Percentiles rank a stretch among this genome's conserved stretches.
phyloP scores from a whole-genome alignment of 2,329 filamentous ascomycete genomes.

The Pleochaeta shiraiana region DNA sequence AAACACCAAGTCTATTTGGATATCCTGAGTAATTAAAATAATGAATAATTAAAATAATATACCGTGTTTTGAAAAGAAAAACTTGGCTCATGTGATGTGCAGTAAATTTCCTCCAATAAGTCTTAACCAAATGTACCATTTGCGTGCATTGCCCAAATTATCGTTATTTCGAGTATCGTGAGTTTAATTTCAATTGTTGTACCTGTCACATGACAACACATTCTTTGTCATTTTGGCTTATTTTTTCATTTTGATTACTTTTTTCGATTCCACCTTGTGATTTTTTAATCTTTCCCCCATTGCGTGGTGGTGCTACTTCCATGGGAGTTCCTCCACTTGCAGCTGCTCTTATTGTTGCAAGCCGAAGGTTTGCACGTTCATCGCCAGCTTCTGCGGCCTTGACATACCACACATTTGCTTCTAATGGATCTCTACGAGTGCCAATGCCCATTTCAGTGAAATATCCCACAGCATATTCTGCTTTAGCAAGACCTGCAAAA shows the following conservation, averaged over 20 bases:
- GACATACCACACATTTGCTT: constrained; percentile 98
- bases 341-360: constrained; percentile 71
- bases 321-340: constrained; percentile 27
- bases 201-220: constrained; percentile 14
- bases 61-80: too few relatives aligned
- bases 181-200: too few relatives aligned
- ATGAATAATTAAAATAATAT: too few relatives aligned
- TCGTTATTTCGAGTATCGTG: too few relatives aligned
- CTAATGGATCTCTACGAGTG: constrained; percentile 78
- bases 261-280: constrained; percentile 10
- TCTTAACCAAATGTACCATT: too few relatives aligned
- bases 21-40: too few relatives aligned
- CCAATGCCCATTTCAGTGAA: constrained; percentile 99
- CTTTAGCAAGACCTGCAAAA: constrained; percentile 26
- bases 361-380: constrained; percentile 65
- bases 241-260: constrained; percentile 10
- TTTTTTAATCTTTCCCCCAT: constrained; percentile 16
- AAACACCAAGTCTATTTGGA: too few relatives aligned
- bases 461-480: constrained; percentile 90
- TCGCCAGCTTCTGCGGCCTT: constrained; percentile 84
- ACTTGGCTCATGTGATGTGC: too few relatives aligned
- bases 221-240: constrained; percentile 12
- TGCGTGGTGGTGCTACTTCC: constrained; percentile 15
- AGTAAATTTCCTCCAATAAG: too few relatives aligned
- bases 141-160: too few relatives aligned